phyloP scores from a whole-genome alignment of 2,329 filamentous ascomycete genomes.

The Clonostachys rosea region DNA sequence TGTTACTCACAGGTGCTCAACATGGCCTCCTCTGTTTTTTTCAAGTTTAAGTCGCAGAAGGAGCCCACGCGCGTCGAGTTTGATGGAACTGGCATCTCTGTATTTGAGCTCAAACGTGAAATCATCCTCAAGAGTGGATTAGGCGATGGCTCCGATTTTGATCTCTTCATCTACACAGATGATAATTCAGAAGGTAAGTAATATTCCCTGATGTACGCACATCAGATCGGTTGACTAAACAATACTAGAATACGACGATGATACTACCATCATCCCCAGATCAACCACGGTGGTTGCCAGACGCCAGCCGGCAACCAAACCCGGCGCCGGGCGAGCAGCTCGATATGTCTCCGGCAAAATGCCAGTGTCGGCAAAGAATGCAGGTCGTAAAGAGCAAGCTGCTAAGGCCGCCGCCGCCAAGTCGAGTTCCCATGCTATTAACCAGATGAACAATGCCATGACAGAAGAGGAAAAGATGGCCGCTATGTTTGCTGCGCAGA shows the following conservation, averaged over 20 bases:
- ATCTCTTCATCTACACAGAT: constrained; percentile 89
- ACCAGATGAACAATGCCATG: constrained; percentile 70
- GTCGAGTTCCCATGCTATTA: constrained; percentile 50
- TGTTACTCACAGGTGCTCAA: constrained; percentile 1
- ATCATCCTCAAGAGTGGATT: constrained; percentile 93
- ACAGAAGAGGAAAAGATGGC: constrained; percentile 93
- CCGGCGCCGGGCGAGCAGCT: constrained; percentile 84
- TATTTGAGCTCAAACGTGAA: constrained; percentile 97
- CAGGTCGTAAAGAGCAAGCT: constrained; percentile 59
- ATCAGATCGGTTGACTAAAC: constrained; percentile 15
- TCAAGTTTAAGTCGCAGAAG: constrained; percentile 99
- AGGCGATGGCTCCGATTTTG: constrained; percentile 94
- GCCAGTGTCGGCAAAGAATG: constrained; percentile 81
- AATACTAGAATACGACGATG: constrained; percentile 83
- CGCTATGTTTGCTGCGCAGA: constrained; percentile 86
- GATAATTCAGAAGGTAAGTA: constrained; percentile 82
- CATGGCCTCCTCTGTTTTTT: constrained; percentile 98
- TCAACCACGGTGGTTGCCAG: constrained; percentile 91
- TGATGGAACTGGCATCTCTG: constrained; percentile 94
- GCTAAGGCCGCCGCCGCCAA: constrained; percentile 55
- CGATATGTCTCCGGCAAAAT: constrained; percentile 96
- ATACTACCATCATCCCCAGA: constrained; percentile 93
- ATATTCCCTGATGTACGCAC: background rate
- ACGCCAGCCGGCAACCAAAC: constrained; percentile 76
- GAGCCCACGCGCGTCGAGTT: constrained; percentile 93